Conservation (phyloP, 2,329 filamentous ascomycete species). For the Aureobasidium lini region DNA sequence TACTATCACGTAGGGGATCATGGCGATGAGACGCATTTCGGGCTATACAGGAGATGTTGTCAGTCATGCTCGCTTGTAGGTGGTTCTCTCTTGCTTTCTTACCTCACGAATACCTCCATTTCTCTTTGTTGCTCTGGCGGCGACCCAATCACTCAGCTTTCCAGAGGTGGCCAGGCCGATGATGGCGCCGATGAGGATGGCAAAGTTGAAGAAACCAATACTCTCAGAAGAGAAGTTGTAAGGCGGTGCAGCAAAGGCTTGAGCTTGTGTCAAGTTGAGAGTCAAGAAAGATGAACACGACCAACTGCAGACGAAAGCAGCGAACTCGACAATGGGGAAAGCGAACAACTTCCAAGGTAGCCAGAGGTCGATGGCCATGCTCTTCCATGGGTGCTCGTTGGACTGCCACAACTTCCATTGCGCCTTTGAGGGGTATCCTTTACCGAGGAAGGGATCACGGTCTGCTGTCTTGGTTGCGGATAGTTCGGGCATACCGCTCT, state of each 20-base stretch:
- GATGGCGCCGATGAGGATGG: constrained; percentile 46
- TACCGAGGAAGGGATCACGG: constrained; percentile 49
- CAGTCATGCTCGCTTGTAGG: background rate
- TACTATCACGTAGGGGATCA: constrained; percentile 51
- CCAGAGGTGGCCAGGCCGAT: constrained; percentile 51
- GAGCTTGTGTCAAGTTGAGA: constrained; percentile 52
- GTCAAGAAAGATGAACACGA: constrained; percentile 50
- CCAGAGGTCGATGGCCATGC: constrained; percentile 48
- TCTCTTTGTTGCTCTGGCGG: constrained; percentile 43
- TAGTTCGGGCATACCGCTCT: constrained; percentile 19
- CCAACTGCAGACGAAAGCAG: constrained; percentile 56
- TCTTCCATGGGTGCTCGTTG: constrained; percentile 39
- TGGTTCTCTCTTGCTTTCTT: background rate
- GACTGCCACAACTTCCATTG: constrained; percentile 51
- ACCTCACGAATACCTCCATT: constrained; percentile 49
- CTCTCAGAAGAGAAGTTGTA: constrained; percentile 46
- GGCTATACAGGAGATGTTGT: background rate
- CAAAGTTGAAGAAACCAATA: constrained; percentile 52
- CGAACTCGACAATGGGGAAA: constrained; percentile 57
- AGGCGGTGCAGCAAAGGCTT: constrained; percentile 48
- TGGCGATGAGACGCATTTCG: constrained; percentile 19
- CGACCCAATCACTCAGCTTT: constrained; percentile 51
- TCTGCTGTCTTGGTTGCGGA: constrained; percentile 32
- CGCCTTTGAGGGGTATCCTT: constrained; percentile 45
- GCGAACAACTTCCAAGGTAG: constrained; percentile 55